These are phyloP conservation scores for Capronia coronata DNA, from an alignment of 2,329 filamentous ascomycete species.

Conservation along the genomic window DNA sequence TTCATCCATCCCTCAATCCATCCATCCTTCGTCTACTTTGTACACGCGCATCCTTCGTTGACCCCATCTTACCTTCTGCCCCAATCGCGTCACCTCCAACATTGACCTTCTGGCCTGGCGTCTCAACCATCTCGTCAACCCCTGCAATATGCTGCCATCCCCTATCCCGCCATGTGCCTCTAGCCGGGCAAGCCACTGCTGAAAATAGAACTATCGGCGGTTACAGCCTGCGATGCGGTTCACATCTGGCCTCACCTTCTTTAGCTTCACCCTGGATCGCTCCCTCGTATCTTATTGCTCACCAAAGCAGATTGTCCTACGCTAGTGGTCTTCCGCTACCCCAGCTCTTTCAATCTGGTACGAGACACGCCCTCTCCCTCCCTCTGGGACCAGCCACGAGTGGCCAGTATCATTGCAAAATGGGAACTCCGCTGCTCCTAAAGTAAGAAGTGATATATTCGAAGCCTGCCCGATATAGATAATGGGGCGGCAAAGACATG, in stretches of 20 bases:
- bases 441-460: constrained; percentile 4
- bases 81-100: not conserved
- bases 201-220: constrained; percentile 15
- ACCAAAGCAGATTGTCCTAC: constrained; percentile 3
- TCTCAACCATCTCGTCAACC: not conserved
- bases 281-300: constrained; percentile 3
- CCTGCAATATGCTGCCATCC: not conserved
- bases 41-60: not conserved
- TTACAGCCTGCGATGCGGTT: constrained; percentile 9
- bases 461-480: not conserved
- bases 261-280: constrained; percentile 1
- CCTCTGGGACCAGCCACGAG: not conserved
- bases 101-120: not conserved
- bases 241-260: constrained; percentile 8
- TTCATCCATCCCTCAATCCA: not conserved
- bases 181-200: constrained; percentile 9
- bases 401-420: constrained; percentile 1
- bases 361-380: constrained; percentile 1
- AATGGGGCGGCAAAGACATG: constrained; percentile 7
- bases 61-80: not conserved
- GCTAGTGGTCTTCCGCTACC: not conserved
- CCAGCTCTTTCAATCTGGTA: constrained; percentile 5
- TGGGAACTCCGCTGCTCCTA: constrained; percentile 3
- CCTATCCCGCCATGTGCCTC: constrained; percentile 5
- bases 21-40: not conserved